A percentile compares a stretch with the other conserved stretches of the same genome.
These are phyloP conservation scores for Cryphonectria naterciae DNA, from an alignment of 2,329 filamentous ascomycete genomes.

Conservation along the genomic window DNA sequence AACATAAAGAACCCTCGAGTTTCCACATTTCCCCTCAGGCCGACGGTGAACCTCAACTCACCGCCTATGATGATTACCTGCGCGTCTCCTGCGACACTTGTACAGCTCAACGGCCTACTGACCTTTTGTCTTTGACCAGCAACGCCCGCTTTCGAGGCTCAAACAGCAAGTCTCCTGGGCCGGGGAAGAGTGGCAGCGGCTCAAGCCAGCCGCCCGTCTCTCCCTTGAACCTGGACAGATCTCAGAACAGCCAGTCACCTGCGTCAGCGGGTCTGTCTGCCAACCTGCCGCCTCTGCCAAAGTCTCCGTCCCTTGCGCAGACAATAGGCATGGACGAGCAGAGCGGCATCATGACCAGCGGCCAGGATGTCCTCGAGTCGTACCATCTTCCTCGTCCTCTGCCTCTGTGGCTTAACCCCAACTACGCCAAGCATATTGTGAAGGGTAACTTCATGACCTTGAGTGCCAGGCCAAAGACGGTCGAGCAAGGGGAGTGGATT, in stretches of 20 bases:
- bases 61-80: constrained; percentile 16
- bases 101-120: constrained; percentile 14
- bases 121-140: constrained; percentile 39
- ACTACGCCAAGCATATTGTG: constrained; percentile 83
- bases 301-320: constrained; percentile 66
- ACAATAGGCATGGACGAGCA: constrained; percentile 71
- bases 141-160: constrained; percentile 63
- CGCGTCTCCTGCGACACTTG: constrained; percentile 4
- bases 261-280: constrained; percentile 55
- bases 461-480: constrained; percentile 88
- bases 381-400: constrained; percentile 69
- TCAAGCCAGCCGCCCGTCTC: constrained; percentile 40
- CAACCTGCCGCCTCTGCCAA: constrained; percentile 64
- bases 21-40: constrained; percentile 18
- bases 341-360: constrained; percentile 50
- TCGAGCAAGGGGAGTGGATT: constrained; percentile 94
- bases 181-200: constrained; percentile 56
- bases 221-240: constrained; percentile 37
- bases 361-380: constrained; percentile 59
- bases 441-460: constrained; percentile 98
- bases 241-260: constrained; percentile 53
- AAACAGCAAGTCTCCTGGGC: constrained; percentile 54
- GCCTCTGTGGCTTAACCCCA: constrained; percentile 75
- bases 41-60: constrained; percentile 10
- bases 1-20: constrained; percentile 14